Base-by-base conservation (phyloP, 768 basidiomycete species). In the Mycena olivaceomarginata region DNA sequence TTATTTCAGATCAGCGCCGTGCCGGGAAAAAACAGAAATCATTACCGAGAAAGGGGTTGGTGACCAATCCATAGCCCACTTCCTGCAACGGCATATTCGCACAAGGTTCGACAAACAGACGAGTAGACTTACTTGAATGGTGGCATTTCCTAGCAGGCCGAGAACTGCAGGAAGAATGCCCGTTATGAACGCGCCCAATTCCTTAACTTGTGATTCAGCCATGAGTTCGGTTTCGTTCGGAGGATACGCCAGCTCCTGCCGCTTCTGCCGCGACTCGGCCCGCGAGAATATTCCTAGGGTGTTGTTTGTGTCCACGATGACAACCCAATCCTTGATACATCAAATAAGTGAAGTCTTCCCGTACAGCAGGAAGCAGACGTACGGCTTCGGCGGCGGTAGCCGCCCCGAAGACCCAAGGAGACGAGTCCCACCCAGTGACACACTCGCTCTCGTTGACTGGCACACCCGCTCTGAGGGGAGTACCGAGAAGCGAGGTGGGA, bases 401-500 rank as follows among this genome's bases (percentile, higher is more conserved):
- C 59, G 70, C 70, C 45, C 70, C 70, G 15, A 71, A 53, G 51
- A 53, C 51, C 51, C 51, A 53, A n/a, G 51, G n/a, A n/a, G 20
- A 53, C 51, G 51, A 53, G 60, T 71, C 70, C 59, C 59, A 71
- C 70, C 62, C 59, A 53, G 46, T 71, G 60, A 71, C 60, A 41
- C 70, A 71, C 59, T 63, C 46, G 20, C 60, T 71, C 60, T 46
- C 45, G 46, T 71, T 71, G 60, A 41, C 45, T 48, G 70, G 70
- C 59, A 62, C 59, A 48, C 70, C 70, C 60, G 70, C 59, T 62
- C 48, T 62, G 60, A 71, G 60, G 37, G 70, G 18, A n/a, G 45
- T 71, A 48, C 70, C 70, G 60, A 71, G 70, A 37, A 62, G 70
- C 48, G 70, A 62, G 45, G 70, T 71, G 70, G 70, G 70, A n/a